A percentile compares a stretch with the other conserved stretches of the same genome.
Conservation (phyloP, 2,329 filamentous ascomycete genomes). For the Fusarium transvaalense region DNA sequence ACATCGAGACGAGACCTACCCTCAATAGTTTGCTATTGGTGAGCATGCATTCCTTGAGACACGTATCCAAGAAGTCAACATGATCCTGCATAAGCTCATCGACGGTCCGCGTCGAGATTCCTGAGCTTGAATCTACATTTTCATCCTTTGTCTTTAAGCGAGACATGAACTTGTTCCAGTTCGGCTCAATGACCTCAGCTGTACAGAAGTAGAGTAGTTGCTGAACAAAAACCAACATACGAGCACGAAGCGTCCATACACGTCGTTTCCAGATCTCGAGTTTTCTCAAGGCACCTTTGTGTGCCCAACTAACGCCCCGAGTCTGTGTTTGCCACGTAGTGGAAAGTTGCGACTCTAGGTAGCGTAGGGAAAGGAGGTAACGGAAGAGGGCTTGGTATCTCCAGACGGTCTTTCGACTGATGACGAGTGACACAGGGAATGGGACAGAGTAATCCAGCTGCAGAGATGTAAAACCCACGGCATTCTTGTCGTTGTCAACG, state of each 20-base stretch:
- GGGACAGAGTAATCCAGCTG: conserved; percentile 95
- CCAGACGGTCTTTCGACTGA: conserved; percentile 96
- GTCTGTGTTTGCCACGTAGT: conserved; percentile 92
- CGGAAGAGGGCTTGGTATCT: conserved; percentile 96
- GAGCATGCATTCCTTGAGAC: conserved; percentile 98
- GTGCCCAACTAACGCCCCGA: conserved; percentile 83
- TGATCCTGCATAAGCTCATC: conserved; percentile 99
- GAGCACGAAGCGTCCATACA: conserved; percentile 89
- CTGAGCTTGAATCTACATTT: conserved; percentile 44
- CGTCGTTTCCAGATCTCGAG: conserved; percentile 94
- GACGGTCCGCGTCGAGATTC: conserved; percentile 75
- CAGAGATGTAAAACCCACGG: conserved; percentile 89
- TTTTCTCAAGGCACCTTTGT: conserved; percentile 77
- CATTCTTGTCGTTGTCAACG: conserved; percentile 86
- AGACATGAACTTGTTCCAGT: conserved; percentile 96
- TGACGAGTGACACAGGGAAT: conserved; percentile 94
- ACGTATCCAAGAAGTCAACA: conserved; percentile 97
- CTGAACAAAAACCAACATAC: conserved; percentile 98
- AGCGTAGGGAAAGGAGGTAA: conserved; percentile 88
- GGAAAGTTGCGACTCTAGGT: conserved; percentile 88
- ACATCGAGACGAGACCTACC: conserved; percentile 63
- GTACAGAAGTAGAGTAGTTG: conserved; percentile 98
- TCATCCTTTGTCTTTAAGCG: conserved; percentile 75
- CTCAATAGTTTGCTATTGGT: conserved; percentile 95
- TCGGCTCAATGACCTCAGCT: conserved; percentile 95